A percentile compares a stretch with the other conserved stretches of the same genome.
phyloP scores from a whole-genome alignment of 768 basidiomycete species.

The Hirschioporus abietinus region DNA sequence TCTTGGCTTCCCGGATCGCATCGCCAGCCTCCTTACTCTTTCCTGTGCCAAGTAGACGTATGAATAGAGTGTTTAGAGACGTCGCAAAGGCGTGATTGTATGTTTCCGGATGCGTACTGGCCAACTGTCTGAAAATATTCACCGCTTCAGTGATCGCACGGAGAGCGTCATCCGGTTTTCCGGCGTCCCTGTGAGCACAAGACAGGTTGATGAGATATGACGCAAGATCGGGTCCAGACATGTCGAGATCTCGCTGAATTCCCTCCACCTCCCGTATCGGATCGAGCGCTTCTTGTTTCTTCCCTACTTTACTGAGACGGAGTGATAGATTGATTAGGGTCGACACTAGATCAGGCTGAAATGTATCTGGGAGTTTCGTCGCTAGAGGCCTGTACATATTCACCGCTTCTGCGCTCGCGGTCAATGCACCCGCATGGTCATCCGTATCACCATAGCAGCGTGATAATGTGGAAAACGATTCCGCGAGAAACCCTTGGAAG shows the following conservation, averaged over 20 bases:
- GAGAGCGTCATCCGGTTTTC: slow-evolving; percentile 4
- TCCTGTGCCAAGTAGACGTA: neutral
- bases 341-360: neutral
- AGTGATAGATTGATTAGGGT: neutral
- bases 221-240: no score
- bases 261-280: no score
- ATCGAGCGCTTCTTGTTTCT: no score
- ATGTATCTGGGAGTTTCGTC: neutral
- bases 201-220: no score
- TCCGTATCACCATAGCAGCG: slow-evolving; percentile 6
- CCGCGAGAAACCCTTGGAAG: slow-evolving; percentile 8
- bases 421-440: slow-evolving; percentile 1
- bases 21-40: neutral
- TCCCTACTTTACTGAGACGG: no score
- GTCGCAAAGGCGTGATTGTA: neutral
- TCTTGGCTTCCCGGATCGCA: no score
- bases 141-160: neutral
- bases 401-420: neutral
- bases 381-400: neutral
- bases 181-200: no score
- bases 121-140: neutral
- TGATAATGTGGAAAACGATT: slow-evolving; percentile 5
- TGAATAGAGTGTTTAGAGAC: neutral
- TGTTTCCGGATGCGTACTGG: neutral
- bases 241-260: no score